Percentiles rank a stretch among this genome's conserved stretches.
phyloP scores from a whole-genome alignment of 306 rosid genomes.

The Cucurbita moschata region DNA sequence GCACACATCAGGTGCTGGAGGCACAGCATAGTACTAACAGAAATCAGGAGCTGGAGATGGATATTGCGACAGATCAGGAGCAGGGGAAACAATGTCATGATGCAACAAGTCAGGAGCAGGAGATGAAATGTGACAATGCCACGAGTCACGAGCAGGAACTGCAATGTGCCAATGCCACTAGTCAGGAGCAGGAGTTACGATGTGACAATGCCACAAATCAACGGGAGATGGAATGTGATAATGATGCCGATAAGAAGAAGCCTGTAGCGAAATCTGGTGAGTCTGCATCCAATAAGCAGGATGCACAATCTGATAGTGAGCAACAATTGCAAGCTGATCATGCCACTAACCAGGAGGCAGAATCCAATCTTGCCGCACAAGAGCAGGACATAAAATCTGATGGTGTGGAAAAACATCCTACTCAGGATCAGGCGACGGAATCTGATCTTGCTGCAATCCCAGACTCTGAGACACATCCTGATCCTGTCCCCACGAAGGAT shows the following conservation, averaged over 20 bases:
- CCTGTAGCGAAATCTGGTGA: neutral
- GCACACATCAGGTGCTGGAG: neutral
- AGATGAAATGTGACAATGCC: neutral
- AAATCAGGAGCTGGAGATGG: neutral
- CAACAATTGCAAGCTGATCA: conserved; percentile 4
- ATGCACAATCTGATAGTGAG: neutral
- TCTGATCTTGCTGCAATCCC: neutral
- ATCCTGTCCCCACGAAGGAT: neutral
- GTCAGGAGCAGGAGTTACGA: neutral
- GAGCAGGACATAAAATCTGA: neutral
- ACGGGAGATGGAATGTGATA: neutral
- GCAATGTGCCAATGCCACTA: neutral
- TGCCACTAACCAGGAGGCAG: neutral
- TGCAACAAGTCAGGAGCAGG: neutral
- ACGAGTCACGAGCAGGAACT: neutral
- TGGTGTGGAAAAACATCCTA: neutral
- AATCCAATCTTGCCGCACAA: neutral
- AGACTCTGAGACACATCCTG: neutral
- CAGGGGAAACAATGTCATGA: neutral
- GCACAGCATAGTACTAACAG: neutral
- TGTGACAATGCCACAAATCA: neutral
- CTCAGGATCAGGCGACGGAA: neutral
- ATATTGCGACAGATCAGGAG: neutral
- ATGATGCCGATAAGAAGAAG: neutral
- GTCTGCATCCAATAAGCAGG: neutral